These are phyloP conservation scores for Alternaria infectoria DNA, from an alignment of 2,329 filamentous ascomycete genomes.

Conservation along the genomic window DNA sequence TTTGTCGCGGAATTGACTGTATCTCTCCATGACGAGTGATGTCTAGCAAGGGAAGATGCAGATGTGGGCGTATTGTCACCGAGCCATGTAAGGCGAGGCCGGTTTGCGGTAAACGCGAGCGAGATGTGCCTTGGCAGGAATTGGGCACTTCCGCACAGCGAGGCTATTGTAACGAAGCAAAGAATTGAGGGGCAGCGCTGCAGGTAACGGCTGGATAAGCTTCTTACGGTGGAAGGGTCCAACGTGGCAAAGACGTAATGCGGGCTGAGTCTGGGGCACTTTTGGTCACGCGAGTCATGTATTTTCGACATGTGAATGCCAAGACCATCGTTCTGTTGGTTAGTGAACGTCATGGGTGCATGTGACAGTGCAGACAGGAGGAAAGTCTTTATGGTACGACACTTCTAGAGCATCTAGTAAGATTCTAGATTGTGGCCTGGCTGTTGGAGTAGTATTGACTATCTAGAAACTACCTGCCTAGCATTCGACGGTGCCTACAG, in stretches of 20 bases:
- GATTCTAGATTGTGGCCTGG: constrained; percentile 1
- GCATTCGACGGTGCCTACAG: constrained; percentile 5
- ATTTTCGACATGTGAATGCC: constrained; percentile 35
- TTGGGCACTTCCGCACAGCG: background rate
- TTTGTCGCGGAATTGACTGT: constrained; percentile 89
- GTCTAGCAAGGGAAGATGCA: background rate
- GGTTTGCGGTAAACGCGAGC: background rate
- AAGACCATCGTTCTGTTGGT: constrained; percentile 17
- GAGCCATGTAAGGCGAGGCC: constrained; percentile 22
- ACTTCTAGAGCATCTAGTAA: background rate
- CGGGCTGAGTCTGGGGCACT: constrained; percentile 15
- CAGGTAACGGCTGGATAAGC: background rate
- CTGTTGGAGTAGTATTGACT: constrained; percentile 15
- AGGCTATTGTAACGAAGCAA: background rate
- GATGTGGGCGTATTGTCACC: constrained; percentile 20
- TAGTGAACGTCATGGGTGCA: constrained; percentile 6
- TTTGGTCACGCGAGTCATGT: constrained; percentile 25
- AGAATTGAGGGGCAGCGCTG: background rate
- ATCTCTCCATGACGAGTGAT: constrained; percentile 78
- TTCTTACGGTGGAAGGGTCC: background rate
- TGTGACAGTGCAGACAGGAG: constrained; percentile 2
- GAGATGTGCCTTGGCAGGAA: constrained; percentile 5
- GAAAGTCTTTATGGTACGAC: background rate
- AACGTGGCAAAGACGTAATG: constrained; percentile 11
- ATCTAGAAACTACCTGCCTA: constrained; percentile 4